A percentile compares a stretch with the other conserved stretches of the same genome.
These are phyloP conservation scores for Penicillium vulpinum DNA, from an alignment of 2,329 filamentous ascomycete genomes.

Conservation along the genomic window DNA sequence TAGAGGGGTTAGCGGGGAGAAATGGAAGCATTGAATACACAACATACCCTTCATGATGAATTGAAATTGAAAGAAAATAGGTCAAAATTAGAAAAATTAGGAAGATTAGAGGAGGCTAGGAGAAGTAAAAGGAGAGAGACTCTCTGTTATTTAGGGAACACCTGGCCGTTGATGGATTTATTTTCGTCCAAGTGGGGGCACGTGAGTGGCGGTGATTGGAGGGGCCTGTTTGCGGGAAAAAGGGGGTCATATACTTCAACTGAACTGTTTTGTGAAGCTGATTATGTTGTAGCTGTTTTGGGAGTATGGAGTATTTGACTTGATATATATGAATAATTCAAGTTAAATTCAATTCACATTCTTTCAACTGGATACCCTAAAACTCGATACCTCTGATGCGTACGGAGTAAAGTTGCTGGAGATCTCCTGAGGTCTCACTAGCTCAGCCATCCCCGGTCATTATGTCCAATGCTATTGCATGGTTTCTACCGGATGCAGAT, in stretches of 20 bases:
- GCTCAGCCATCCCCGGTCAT: conserved; percentile 13
- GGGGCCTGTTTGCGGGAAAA: conserved; percentile 28
- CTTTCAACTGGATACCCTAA: too few relatives aligned
- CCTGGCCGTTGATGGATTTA: conserved; percentile 32
- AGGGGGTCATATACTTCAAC: conserved; percentile 16
- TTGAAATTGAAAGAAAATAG: conserved; percentile 5
- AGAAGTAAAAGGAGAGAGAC: conserved; percentile 19
- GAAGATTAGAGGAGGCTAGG: conserved; percentile 10
- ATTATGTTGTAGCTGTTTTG: background rate
- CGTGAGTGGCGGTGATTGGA: conserved; percentile 27
- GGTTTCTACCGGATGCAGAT: conserved; percentile 12
- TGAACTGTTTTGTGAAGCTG: too few relatives aligned
- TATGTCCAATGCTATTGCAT: conserved; percentile 18
- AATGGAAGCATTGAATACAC: conserved; percentile 8
- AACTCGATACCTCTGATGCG: background rate
- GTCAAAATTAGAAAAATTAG: conserved; percentile 5
- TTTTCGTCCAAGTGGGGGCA: conserved; percentile 29
- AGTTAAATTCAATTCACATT: background rate
- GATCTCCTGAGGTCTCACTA: conserved; percentile 10
- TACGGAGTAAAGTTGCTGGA: background rate
- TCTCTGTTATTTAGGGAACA: conserved; percentile 29
- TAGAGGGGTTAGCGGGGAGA: conserved; percentile 9
- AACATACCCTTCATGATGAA: conserved; percentile 48
- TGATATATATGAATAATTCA: background rate
- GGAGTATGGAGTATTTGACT: too few relatives aligned